Base-by-base conservation (phyloP, 495 filamentous ascomycete genomes). In the Xylaria cubensis region DNA sequence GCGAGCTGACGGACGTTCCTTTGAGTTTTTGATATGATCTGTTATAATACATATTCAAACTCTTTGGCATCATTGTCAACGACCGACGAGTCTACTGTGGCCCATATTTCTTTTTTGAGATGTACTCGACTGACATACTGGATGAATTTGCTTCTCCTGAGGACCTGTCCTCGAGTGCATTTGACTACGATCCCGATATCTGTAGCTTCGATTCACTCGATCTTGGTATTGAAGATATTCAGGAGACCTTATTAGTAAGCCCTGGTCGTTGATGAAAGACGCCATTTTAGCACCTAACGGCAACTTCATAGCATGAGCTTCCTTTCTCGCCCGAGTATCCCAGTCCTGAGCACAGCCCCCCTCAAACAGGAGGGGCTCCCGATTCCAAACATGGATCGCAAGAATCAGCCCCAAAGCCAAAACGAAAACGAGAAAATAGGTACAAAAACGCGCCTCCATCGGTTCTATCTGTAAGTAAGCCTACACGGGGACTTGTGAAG, bases 381-480 rank as follows among this genome's bases (percentile, higher is more conserved):
- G 72, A 77, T 42, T 29, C 68, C 85, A 86, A 10, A 79, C 83
- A 41, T 39, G 79, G 84, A 48, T 73, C 80, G 13, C 82, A 73
- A 44, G 64, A 85, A 39, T 36, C 82, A 26, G 67, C 76, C 29
- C 70, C 80, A 21, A 85, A 85, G 68, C 80, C 82, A 51, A 85
- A 85, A 72, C 80, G 83, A 51, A 86, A 86, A 63, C 76, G 84
- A 62, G 83, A 84, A 74, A 86, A 86, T 72, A 81, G 84, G 51
- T 86, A 86, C 70, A 85, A 85, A 73, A 86, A 86, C 58, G 84
- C 84, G 15, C 82, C 84, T 63, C 83, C 83, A 6, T 82, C 82
- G 10, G 84, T 86, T 61, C 73, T 86, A 62, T 83, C 81, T 72
- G 84, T 86, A 82, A 72, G 84, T 66, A 67, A 46, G 51, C 64